Percentiles rank a stretch among this genome's conserved stretches.
These are phyloP conservation scores for Tylopilus intermedius DNA, from an alignment of 768 basidiomycete species.

Conservation along the genomic window DNA sequence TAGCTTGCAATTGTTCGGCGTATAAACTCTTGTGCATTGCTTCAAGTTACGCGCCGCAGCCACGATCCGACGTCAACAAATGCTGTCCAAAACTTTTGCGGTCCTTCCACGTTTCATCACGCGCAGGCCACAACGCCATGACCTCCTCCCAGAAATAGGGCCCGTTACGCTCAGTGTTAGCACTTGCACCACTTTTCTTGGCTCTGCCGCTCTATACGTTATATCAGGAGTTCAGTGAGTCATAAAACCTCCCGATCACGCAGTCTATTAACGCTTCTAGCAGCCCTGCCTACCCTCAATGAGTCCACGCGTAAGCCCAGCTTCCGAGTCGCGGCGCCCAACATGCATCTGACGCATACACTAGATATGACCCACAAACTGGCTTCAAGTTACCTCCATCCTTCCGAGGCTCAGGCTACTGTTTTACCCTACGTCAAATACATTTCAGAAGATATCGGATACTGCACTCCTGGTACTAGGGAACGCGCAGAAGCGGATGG, in stretches of 20 bases:
- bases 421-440: conserved; percentile 60
- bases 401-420: conserved; percentile 52
- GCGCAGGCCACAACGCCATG: conserved; percentile 8
- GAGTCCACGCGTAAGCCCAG: conserved; percentile 42
- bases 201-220: conserved; percentile 44
- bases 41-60: too few relatives aligned
- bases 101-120: neutral
- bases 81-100: neutral
- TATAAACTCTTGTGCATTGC: too few relatives aligned
- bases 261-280: conserved; percentile 2
- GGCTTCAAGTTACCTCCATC: conserved; percentile 47
- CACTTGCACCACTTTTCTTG: conserved; percentile 51
- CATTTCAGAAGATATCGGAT: conserved; percentile 85
- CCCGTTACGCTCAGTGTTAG: conserved; percentile 52
- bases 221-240: conserved; percentile 46
- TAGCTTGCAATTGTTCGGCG: too few relatives aligned
- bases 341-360: neutral
- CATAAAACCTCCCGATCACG: neutral
- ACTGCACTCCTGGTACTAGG: conserved; percentile 82
- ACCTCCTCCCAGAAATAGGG: conserved; percentile 41
- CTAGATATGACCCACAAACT: conserved; percentile 47
- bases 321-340: too few relatives aligned
- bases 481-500: conserved; percentile 83
- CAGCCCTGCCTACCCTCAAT: conserved; percentile 57
- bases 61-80: neutral